Conservation (phyloP, 345 rosid genomes). For the Turritis glabra region DNA sequence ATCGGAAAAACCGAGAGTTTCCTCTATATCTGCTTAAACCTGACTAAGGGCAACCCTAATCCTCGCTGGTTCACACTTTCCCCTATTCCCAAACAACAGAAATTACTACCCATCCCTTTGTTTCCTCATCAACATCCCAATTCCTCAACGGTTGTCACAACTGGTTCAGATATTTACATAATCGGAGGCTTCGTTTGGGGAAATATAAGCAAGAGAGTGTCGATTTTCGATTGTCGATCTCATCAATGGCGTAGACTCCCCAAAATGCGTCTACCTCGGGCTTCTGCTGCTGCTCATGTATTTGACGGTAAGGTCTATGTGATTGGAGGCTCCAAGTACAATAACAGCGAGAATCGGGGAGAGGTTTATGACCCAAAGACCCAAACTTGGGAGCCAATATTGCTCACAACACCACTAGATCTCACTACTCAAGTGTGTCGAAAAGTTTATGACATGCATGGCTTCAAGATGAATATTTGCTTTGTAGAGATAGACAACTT, state of each 20-base stretch:
- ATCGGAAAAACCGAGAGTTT: neutral
- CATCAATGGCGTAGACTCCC: conserved; percentile 46
- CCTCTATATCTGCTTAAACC: conserved; percentile 16
- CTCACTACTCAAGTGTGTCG: neutral
- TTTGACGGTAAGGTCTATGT: too few relatives aligned
- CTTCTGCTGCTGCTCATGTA: too few relatives aligned
- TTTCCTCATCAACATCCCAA: conserved; percentile 40
- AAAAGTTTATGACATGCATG: too few relatives aligned
- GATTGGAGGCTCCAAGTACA: neutral
- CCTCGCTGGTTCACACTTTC: neutral
- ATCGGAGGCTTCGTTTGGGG: conserved; percentile 66
- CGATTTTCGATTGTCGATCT: conserved; percentile 57
- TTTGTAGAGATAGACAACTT: neutral
- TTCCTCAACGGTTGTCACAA: conserved; percentile 49
- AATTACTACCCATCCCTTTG: conserved; percentile 44
- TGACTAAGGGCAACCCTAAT: neutral
- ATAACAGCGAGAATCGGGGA: neutral
- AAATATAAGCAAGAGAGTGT: conserved; percentile 48
- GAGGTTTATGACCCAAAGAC: conserved; percentile 30
- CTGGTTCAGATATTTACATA: conserved; percentile 50
- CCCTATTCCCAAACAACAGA: neutral
- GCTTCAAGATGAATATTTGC: neutral
- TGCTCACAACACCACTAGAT: neutral
- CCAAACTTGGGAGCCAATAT: neutral
- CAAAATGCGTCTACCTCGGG: too few relatives aligned